phyloP scores from a whole-genome alignment of 176 grass and related monocot species.

The Carex myosuroides region DNA sequence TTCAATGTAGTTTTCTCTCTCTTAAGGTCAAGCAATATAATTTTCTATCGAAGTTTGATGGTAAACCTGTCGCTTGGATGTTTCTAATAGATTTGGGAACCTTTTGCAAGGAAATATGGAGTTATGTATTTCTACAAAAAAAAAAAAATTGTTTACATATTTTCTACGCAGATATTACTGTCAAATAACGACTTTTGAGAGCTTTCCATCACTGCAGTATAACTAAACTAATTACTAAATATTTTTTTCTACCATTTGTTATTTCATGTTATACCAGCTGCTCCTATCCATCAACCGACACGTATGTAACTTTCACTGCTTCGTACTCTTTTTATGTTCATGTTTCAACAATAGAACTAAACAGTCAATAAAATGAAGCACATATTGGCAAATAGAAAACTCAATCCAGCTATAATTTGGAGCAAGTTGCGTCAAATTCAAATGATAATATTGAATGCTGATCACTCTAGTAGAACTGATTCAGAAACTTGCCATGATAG shows the following conservation, averaged over 20 bases:
- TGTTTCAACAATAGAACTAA: not conserved
- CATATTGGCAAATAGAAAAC: not conserved
- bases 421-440: not conserved
- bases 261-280: constrained; percentile 63
- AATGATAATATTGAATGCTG: not conserved
- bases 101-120: not conserved
- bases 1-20: not conserved
- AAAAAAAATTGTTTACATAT: not conserved
- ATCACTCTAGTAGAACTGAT: not conserved
- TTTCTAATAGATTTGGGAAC: not conserved
- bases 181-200: not conserved
- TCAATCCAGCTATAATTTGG: not conserved
- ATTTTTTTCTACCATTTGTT: not conserved
- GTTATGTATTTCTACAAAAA: not conserved
- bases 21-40: not conserved
- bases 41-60: not conserved
- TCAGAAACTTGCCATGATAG: not conserved
- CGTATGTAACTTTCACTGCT: constrained; percentile 31
- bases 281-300: constrained; percentile 57
- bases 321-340: not conserved
- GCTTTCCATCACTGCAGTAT: not conserved
- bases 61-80: not conserved
- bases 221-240: not conserved
- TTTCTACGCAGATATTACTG: not conserved
- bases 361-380: not conserved